Percentiles rank a stretch among this genome's conserved stretches.
phyloP scores from a whole-genome alignment of 2,329 filamentous ascomycete genomes.

The Aciculosporium take region DNA sequence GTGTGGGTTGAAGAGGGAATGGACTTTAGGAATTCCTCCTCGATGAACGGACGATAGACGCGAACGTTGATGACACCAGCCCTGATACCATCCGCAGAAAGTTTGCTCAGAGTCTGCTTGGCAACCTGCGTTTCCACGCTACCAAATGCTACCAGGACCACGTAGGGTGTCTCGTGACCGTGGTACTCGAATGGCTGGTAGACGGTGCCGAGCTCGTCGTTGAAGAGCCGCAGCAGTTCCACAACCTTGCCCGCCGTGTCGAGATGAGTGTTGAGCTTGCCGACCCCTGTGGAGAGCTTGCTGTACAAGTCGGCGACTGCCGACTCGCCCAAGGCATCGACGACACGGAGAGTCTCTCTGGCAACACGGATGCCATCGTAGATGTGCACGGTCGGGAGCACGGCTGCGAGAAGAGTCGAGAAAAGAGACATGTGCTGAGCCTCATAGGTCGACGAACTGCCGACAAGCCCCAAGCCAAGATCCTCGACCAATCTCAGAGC shows the following conservation, averaged over 20 bases:
- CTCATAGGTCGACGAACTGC: constrained; percentile 78
- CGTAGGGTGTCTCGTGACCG: constrained; percentile 65
- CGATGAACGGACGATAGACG: constrained; percentile 86
- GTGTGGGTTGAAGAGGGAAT: constrained; percentile 63
- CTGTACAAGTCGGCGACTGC: constrained; percentile 57
- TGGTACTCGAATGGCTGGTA: constrained; percentile 91
- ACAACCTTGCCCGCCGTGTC: constrained; percentile 59
- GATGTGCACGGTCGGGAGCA: constrained; percentile 73
- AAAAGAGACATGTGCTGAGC: constrained; percentile 92
- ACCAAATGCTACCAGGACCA: constrained; percentile 82
- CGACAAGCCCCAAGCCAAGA: constrained; percentile 71
- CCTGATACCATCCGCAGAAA: constrained; percentile 59
- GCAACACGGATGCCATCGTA: constrained; percentile 78
- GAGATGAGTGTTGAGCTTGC: constrained; percentile 52
- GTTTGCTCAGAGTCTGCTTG: constrained; percentile 60
- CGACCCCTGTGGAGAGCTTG: constrained; percentile 46
- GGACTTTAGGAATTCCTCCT: constrained; percentile 78
- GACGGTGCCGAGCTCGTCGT: constrained; percentile 82
- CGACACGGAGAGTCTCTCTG: constrained; percentile 66
- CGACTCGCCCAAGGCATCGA: constrained; percentile 63
- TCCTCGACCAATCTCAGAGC: constrained; percentile 76
- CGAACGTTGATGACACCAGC: constrained; percentile 84
- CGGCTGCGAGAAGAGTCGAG: constrained; percentile 62
- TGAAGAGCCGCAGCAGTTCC: constrained; percentile 60
- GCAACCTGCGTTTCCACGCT: constrained; percentile 80